These are phyloP conservation scores for Coffea eugenioides DNA, from an alignment of 257 asterid species.

Conservation along the genomic window DNA sequence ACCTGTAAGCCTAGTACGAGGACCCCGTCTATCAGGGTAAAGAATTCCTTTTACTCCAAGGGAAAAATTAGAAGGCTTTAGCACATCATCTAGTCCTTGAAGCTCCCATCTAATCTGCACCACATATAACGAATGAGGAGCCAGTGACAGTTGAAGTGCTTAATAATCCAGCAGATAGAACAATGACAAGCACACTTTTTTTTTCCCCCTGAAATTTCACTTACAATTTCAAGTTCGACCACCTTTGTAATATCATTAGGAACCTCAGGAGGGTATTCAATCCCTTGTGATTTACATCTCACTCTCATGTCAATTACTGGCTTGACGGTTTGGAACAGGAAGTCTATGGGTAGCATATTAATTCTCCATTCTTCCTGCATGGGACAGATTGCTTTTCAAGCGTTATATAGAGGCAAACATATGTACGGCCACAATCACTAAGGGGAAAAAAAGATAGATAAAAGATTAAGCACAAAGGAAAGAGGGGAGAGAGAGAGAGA, in stretches of 20 bases:
- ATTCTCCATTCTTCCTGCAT: constrained; percentile 95
- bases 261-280: constrained; percentile 69
- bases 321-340: constrained; percentile 63
- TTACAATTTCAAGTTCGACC: constrained; percentile 88
- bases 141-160: constrained; percentile 3
- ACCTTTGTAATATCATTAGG: constrained; percentile 65
- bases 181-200: no score
- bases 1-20: constrained; percentile 67
- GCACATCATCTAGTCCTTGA: constrained; percentile 75
- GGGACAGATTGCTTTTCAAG: constrained; percentile 10
- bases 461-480: background rate
- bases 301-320: constrained; percentile 89
- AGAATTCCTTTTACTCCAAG: constrained; percentile 76
- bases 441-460: background rate
- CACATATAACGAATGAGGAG: background rate
- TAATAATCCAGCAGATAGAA: background rate
- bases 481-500: no score
- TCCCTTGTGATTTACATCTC: constrained; percentile 65
- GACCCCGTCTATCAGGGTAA: constrained; percentile 69
- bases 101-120: constrained; percentile 92
- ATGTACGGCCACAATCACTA: background rate
- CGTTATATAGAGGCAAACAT: background rate
- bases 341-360: constrained; percentile 86
- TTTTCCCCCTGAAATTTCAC: constrained; percentile 20
- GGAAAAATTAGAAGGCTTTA: constrained; percentile 75